Base-by-base conservation (phyloP, 345 rosid genomes). In the Balakata baccata region DNA sequence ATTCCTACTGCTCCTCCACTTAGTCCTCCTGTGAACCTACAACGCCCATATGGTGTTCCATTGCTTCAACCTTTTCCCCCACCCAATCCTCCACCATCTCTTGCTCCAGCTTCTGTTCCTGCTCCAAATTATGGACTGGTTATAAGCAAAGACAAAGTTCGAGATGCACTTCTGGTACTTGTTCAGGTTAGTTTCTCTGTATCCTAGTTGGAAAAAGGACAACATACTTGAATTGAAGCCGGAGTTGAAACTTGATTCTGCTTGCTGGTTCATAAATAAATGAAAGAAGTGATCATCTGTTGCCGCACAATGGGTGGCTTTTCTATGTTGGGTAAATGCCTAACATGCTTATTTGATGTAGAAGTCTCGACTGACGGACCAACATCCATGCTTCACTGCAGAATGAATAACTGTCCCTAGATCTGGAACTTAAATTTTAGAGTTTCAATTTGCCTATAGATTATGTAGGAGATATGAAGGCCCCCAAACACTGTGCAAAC, bases 11-110 rank as follows among this genome's bases (percentile, higher is more conserved):
- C 89, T 68, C 87, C 96, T 81, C 86, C 86, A 25, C 88, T 81
- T 53, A 90, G 83, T 72, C 86, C 83, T 69, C 81, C 92, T 16
- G 74, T 47, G 64, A 83, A 72, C 77, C 79, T 84, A 61, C 95
- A 89, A 56, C 90, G 90, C n/a, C 73, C 82, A 5, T 89, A 88
- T 75, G 97, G 95, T 76, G 78, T 97, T 71, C 98, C 96, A 23
- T 72, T 92, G 77, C 97, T 89, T 80, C 98, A 94, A 78, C 92
- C 98, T 39, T 94, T 92, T 80, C 98, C 98, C 65, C 98, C 98
- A 38, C 98, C 98, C 14, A 86, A 83, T 60, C 97, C 98, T 23
- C 89, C 97, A 69, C 90, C 85, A 67, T 89, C 97, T 64, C 98
- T 92, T 34, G 85, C 97, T n/a, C 94, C 98, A 66, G 70, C 80